Conservation (phyloP, 2,329 filamentous ascomycete species). For the Hansfordia pulvinata region DNA sequence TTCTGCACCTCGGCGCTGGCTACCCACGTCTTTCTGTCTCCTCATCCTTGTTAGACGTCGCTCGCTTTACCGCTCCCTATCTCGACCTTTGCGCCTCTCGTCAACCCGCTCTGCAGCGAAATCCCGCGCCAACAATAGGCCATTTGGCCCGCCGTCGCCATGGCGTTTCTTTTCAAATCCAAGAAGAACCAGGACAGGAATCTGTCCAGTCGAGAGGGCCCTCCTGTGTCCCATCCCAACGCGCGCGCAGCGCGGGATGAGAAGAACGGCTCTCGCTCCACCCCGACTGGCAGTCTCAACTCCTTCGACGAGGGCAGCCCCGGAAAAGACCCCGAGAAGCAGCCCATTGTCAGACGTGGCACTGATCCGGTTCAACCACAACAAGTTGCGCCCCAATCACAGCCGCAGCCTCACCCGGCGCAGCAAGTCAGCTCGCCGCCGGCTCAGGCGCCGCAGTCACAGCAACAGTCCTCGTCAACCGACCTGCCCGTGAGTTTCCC, state of each 20-base stretch:
- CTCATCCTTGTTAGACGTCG: too few relatives aligned
- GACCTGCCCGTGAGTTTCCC: slow-evolving; percentile 23
- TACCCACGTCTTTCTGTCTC: too few relatives aligned
- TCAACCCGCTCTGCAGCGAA: too few relatives aligned
- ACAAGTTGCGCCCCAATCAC: slow-evolving; percentile 34
- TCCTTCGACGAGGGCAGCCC: slow-evolving; percentile 48
- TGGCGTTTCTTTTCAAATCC: slow-evolving; percentile 75
- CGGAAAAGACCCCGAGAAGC: slow-evolving; percentile 50
- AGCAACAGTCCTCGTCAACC: slow-evolving; percentile 9
- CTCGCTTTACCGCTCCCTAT: too few relatives aligned
- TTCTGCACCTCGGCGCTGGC: too few relatives aligned
- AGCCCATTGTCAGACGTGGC: slow-evolving; percentile 39
- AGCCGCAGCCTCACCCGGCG: slow-evolving; percentile 16
- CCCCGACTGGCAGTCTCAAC: slow-evolving; percentile 65
- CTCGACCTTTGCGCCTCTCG: too few relatives aligned
- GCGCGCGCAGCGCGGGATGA: slow-evolving; percentile 38
- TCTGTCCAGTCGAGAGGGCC: slow-evolving; percentile 40
- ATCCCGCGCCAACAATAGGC: too few relatives aligned
- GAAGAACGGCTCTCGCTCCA: slow-evolving; percentile 50
- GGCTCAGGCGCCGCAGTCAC: slow-evolving; percentile 20
- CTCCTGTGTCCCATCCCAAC: slow-evolving; percentile 30
- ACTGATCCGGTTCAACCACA: slow-evolving; percentile 34
- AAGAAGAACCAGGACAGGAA: slow-evolving; percentile 61
- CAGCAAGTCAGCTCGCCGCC: slow-evolving; percentile 21
- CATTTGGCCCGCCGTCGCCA: slow-evolving; percentile 32